phyloP scores from a whole-genome alignment of 225 moss, liverwort and hornwort genomes.

The Physcomitrellopsis africana region DNA sequence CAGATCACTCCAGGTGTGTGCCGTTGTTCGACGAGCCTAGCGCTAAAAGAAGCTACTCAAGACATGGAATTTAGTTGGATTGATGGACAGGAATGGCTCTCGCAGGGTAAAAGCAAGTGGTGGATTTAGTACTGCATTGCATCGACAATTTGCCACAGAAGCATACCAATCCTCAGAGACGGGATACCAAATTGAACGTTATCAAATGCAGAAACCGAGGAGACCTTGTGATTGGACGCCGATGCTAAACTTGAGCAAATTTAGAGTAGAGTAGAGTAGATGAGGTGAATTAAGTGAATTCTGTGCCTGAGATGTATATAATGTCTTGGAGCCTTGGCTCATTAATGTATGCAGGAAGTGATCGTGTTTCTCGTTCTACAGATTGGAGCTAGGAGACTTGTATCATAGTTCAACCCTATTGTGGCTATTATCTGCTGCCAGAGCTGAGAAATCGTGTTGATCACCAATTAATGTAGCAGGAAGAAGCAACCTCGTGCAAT shows the following conservation, averaged over 20 bases:
- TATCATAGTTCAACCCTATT: slow-evolving; percentile 29
- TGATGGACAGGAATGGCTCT: slow-evolving; percentile 58
- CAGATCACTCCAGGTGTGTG: slow-evolving; percentile 40
- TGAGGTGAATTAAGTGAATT: not conserved
- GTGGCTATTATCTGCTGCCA: slow-evolving; percentile 36
- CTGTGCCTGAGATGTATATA: not conserved
- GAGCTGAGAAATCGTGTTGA: slow-evolving; percentile 13
- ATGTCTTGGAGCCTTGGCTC: not conserved
- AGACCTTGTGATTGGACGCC: not conserved
- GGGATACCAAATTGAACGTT: not conserved
- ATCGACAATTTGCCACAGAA: not conserved
- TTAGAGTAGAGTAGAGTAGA: not conserved
- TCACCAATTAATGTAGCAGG: slow-evolving; percentile 12
- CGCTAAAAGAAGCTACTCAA: slow-evolving; percentile 36
- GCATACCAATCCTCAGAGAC: not conserved
- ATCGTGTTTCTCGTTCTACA: not conserved
- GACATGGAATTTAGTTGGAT: slow-evolving; percentile 61
- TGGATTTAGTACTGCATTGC: not conserved
- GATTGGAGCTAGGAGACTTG: slow-evolving; percentile 23
- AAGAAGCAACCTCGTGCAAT: slow-evolving; percentile 13
- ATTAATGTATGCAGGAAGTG: not conserved
- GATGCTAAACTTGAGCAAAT: not conserved
- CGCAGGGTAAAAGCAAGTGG: slow-evolving; percentile 22
- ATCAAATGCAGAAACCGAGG: no score
- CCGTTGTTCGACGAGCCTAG: slow-evolving; percentile 54